phyloP scores from a whole-genome alignment of 1,284 basidiomycete species.

The Cryptococcus depauperatus region DNA sequence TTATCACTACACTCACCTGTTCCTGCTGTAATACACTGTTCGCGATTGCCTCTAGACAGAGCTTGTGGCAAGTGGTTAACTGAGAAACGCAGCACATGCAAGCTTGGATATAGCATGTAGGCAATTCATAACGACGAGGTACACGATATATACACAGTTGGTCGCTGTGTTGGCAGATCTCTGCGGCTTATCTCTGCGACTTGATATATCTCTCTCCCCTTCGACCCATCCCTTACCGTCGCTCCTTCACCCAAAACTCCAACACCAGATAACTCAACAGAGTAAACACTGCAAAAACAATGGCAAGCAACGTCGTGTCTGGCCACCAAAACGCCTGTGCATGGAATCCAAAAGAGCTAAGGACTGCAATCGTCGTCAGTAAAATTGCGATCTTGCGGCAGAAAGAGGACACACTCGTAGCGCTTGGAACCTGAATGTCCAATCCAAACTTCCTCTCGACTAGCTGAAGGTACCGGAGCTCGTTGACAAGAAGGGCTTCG shows the following conservation, averaged over 20 bases:
- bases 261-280: conserved; percentile 66
- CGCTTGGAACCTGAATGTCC: conserved; percentile 87
- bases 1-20: too few species aligned
- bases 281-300: conserved; percentile 74
- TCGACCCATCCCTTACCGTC: conserved; percentile 59
- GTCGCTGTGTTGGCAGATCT: too few species aligned
- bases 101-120: too few species aligned
- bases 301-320: conserved; percentile 69
- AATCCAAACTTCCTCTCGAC: conserved; percentile 84
- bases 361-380: conserved; percentile 41
- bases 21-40: too few species aligned
- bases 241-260: conserved; percentile 83
- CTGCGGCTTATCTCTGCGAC: too few species aligned
- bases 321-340: conserved; percentile 95
- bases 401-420: conserved; percentile 52
- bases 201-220: too few species aligned
- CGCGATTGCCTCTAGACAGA: too few species aligned
- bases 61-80: too few species aligned
- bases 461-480: conserved; percentile 84
- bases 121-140: too few species aligned
- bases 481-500: conserved; percentile 91
- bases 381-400: neutral
- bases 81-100: too few species aligned
- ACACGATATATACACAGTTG: too few species aligned
- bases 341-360: conserved; percentile 79